Base-by-base conservation (phyloP, 805 yeast species). In the Suhomyces xylopsoci region DNA sequence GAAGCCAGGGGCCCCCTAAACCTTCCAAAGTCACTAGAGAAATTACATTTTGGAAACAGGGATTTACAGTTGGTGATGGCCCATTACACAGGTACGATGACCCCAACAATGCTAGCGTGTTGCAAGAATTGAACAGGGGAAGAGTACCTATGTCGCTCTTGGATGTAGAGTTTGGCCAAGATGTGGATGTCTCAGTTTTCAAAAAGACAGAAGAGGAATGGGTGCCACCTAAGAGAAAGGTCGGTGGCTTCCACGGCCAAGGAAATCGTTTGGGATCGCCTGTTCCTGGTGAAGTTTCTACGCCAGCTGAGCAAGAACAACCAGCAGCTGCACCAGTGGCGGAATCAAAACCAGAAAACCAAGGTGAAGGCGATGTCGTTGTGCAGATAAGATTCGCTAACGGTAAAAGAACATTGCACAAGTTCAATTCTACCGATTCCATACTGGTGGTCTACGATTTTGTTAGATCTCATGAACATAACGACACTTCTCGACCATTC, bases 21-120 rank as follows among this genome's bases (percentile, higher is more conserved):
- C 76, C 76, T 5, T 52, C 57, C 40, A 84, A 82, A 53, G 97
- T 87, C 5, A 78, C 80, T 15, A 81, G 98, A 63, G 88, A 88
- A 43, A 87, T 94, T 56, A 90, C 96, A 0, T 93, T 94, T 67
- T 94, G 99, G 99, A 87, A 84, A 60, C 93, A 94, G 63, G 99
- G 99, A 1, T 94, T 94, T 71, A 90, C 90, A 56, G 91, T 94
- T 24, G 98, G 94, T 30, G 97, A 92, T 47, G 98, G 98, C 2
- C 82, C 82, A 22, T 78, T 94, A 51, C 86, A 81, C 67, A 78
- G 94, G 53, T 94, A 91, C 67, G 97, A 93, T 63, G 98, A 94
- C 67, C 97, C 97, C 5, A 83, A 81, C n/a, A 94, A 93, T 66
- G 85, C 85, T 47, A 81, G 79, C 44, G 87, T 89, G 58, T 76